These are phyloP conservation scores for Hordeum pubiflorum DNA, from an alignment of 202 grass and related monocot species.

Conservation along the genomic window DNA sequence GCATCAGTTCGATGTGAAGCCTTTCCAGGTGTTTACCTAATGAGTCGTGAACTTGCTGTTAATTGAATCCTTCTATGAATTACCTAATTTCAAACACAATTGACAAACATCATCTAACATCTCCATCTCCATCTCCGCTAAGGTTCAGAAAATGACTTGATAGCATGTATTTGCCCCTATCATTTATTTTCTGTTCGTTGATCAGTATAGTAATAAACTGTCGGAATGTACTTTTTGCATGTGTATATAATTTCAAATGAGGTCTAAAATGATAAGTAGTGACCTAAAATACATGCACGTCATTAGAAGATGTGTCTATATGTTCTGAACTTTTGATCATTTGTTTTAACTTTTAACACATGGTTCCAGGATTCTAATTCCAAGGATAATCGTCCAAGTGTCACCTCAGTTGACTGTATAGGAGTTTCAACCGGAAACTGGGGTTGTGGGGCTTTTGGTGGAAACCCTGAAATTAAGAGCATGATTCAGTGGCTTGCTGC, in stretches of 20 bases:
- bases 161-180: neutral
- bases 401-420: slow-evolving; percentile 27
- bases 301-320: neutral
- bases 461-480: slow-evolving; percentile 89
- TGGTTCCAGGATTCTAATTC: slow-evolving; percentile 26
- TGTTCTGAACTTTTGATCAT: neutral
- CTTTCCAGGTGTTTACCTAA: slow-evolving; percentile 39
- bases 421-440: slow-evolving; percentile 95
- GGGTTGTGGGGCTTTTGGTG: slow-evolving; percentile 91
- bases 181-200: neutral
- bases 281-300: neutral
- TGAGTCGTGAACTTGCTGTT: neutral
- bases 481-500: slow-evolving; percentile 94
- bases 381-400: slow-evolving; percentile 20
- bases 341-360: neutral
- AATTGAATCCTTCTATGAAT: neutral
- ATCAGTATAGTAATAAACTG: neutral
- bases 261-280: neutral
- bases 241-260: slow-evolving; percentile 1
- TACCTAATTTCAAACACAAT: neutral
- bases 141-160: neutral
- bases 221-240: neutral
- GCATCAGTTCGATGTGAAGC: slow-evolving; percentile 25
- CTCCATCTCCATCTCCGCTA: neutral
- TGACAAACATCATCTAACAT: neutral